phyloP scores from a whole-genome alignment of 148 eudicot genomes.

The Amaranthus palmeri region DNA sequence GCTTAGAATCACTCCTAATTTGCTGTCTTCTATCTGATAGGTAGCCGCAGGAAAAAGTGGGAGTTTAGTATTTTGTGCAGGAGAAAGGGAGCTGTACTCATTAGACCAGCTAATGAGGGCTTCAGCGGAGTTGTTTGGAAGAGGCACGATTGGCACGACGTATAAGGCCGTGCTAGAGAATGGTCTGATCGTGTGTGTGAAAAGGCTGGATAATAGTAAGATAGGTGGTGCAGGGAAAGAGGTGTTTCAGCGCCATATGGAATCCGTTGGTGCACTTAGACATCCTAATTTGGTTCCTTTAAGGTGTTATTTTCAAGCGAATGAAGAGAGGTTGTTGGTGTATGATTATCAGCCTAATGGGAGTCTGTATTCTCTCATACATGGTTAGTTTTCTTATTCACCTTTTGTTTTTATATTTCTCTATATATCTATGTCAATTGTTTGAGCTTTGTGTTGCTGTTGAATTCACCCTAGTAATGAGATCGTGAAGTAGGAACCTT shows the following conservation, averaged over 20 bases:
- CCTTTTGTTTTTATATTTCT: neutral
- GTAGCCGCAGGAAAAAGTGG: slow-evolving; percentile 32
- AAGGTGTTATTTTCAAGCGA: slow-evolving; percentile 54
- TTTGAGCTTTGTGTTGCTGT: neutral
- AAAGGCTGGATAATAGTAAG: slow-evolving; percentile 38
- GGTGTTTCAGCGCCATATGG: slow-evolving; percentile 55
- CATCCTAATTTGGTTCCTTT: slow-evolving; percentile 62
- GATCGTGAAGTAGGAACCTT: no score
- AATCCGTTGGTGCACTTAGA: slow-evolving; percentile 52
- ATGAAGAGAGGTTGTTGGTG: slow-evolving; percentile 54
- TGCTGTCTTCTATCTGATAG: no score
- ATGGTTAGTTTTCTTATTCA: slow-evolving; percentile 31
- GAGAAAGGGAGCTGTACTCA: slow-evolving; percentile 42
- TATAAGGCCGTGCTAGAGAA: slow-evolving; percentile 62
- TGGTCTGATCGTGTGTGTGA: slow-evolving; percentile 56
- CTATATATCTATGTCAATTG: neutral
- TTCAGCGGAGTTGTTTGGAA: slow-evolving; percentile 55
- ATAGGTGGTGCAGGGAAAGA: slow-evolving; percentile 38
- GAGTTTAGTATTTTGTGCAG: slow-evolving; percentile 49
- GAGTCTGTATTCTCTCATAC: slow-evolving; percentile 49
- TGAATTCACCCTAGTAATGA: no score
- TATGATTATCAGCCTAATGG: slow-evolving; percentile 71
- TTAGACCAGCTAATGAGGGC: slow-evolving; percentile 59
- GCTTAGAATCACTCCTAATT: no score
- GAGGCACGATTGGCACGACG: slow-evolving; percentile 54